phyloP scores from a whole-genome alignment of 805 yeast species.

The Ogataea trehalophila region DNA sequence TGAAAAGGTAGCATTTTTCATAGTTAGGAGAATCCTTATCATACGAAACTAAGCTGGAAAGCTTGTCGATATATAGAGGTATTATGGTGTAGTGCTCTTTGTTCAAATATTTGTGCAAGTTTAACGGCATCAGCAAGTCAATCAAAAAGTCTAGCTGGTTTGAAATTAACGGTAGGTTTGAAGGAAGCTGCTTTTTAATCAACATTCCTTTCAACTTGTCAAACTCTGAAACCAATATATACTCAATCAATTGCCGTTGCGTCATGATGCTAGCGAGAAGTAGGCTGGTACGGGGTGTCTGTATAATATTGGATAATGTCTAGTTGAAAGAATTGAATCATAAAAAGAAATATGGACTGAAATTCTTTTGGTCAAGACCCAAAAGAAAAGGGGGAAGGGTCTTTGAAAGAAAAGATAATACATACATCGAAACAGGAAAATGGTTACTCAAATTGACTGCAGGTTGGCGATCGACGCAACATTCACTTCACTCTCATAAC shows the following conservation, averaged over 20 bases:
- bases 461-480: too few relatives aligned
- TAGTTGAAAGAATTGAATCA: too few relatives aligned
- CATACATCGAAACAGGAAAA: too few relatives aligned
- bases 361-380: too few relatives aligned
- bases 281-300: background rate
- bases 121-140: conserved; percentile 25
- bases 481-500: too few relatives aligned
- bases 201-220: conserved; percentile 73
- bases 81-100: conserved; percentile 57
- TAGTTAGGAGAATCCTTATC: conserved; percentile 7
- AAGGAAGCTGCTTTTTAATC: conserved; percentile 57
- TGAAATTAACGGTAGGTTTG: conserved; percentile 55
- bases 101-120: conserved; percentile 40
- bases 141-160: conserved; percentile 38
- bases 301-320: background rate
- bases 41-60: conserved; percentile 15
- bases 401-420: too few relatives aligned
- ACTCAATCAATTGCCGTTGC: conserved; percentile 15
- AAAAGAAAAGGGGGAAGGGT: too few relatives aligned
- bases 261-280: background rate
- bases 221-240: conserved; percentile 63
- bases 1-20: conserved; percentile 23
- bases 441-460: too few relatives aligned
- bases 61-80: conserved; percentile 36
- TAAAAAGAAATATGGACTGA: too few relatives aligned